These are phyloP conservation scores for Phlyctochytrium bullatum DNA, from an alignment of 192 early-diverging fungal species.

Conservation along the genomic window DNA sequence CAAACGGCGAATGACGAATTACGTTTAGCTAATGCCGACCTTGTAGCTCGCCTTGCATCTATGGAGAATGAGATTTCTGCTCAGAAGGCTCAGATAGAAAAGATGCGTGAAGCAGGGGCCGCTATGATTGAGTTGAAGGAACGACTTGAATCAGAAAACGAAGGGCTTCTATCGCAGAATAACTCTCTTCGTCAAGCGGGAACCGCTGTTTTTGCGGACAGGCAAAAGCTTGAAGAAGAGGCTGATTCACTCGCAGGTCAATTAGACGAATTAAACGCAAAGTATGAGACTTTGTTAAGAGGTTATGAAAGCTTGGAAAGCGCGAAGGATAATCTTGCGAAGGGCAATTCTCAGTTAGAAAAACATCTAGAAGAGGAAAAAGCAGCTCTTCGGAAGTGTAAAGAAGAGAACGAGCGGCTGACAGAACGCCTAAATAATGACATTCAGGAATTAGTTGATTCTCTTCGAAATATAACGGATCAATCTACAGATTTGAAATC, in stretches of 20 bases:
- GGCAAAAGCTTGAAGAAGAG: slow-evolving; percentile 20
- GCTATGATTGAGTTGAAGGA: slow-evolving; percentile 3
- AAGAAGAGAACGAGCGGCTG: not conserved
- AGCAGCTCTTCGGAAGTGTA: not conserved
- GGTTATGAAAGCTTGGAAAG: slow-evolving; percentile 14
- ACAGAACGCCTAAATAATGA: not conserved
- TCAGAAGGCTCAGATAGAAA: not conserved
- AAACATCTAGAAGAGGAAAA: not conserved
- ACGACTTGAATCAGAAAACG: slow-evolving; percentile 16
- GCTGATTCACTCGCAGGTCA: slow-evolving; percentile 18
- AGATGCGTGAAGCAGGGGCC: slow-evolving; percentile 10
- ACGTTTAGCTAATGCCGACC: not conserved
- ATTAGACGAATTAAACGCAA: slow-evolving; percentile 23
- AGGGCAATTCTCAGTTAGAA: slow-evolving; percentile 1
- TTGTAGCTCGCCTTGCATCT: not conserved
- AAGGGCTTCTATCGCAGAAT: slow-evolving; percentile 7
- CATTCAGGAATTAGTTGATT: slow-evolving; percentile 24
- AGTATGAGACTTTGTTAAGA: slow-evolving; percentile 4
- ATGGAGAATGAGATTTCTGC: not conserved
- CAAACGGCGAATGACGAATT: slow-evolving; percentile 5
- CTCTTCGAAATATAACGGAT: slow-evolving; percentile 22
- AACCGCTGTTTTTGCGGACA: slow-evolving; percentile 19
- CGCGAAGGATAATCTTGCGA: not conserved
- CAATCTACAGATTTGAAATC: slow-evolving; percentile 23
- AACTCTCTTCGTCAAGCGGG: slow-evolving; percentile 19